Base-by-base conservation (phyloP, 2,329 filamentous ascomycete genomes). In the Fusarium sororula region DNA sequence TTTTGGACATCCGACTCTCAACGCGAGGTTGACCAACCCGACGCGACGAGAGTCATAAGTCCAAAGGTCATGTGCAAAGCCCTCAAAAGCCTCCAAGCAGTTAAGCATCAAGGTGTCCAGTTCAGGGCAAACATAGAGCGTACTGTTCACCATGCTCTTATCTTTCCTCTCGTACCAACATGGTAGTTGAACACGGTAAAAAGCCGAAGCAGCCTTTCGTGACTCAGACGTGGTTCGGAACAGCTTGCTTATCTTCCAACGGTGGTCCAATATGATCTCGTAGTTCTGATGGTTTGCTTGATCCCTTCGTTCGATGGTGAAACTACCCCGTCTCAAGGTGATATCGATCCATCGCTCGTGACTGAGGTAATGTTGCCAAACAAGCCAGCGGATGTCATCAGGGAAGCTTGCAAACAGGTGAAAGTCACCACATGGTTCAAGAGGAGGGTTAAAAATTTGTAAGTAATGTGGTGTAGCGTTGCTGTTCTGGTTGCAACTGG, bases 81-180 rank as follows among this genome's bases (percentile, higher is more conserved):
- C 0, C 3, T n/a, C 50, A 32, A 69, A 57, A 3, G 0, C 4
- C 6, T 1, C 0, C 26, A 56, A 2, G 1, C 0, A 4, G 4
- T 10, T 3, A 12, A 69, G 12, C 8, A 28, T 12, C 6, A 68
- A 15, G 0, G 15, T 63, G 2, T 68, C 67, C 10, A 68, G 6
- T 18, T 68, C 67, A 1, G 64, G 67, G 11, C 54, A 63, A 17
- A 70, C 8, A 17, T 63, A 54, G 3, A 69, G 45, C 1, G 30
- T 53, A 5, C 44, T n/a, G 13, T 10, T 20, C 20, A 7, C 18
- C 26, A 3, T 38, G 28, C 6, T 20, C 18, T 24, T 3, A 20
- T 28, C n/a, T 41, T 24, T 30, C 11, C 9, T 11, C n/a, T 15
- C 1, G n/a, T 53, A 24, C 38, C 39, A 24, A 8, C 66, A 70